A percentile compares a stretch with the other conserved stretches of the same genome.
Evolutionary conservation across 2,329 filamentous ascomycete genomes (phyloP).

Genomic region (Metarhizium anisopliae): DNA sequence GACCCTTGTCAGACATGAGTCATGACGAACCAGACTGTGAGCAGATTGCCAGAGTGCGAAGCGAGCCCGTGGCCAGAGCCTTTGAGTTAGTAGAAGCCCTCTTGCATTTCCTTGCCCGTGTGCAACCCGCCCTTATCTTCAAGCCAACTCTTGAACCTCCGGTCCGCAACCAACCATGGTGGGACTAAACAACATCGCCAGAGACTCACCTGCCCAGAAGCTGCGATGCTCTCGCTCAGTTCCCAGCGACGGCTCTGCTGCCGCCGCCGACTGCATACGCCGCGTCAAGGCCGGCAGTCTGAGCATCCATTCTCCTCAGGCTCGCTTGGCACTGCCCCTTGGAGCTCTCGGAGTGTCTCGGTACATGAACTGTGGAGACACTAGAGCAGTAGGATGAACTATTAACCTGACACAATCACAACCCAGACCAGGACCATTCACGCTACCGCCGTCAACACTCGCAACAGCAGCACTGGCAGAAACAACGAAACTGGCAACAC

Average conservation of each 20-base stretch:
- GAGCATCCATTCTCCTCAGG: background rate
- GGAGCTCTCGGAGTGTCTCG: background rate
- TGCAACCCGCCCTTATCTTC: no score
- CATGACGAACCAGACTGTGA: no score
- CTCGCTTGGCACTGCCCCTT: background rate
- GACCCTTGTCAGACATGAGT: no score
- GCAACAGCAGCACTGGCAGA: background rate
- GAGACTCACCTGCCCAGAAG: background rate
- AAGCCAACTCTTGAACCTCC: no score
- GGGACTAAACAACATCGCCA: background rate
- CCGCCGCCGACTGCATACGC: background rate
- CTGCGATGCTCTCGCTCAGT: background rate
- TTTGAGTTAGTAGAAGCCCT: no score
- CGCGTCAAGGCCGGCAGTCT: background rate
- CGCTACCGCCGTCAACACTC: background rate
- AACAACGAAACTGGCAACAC: no score
- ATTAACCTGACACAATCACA: background rate
- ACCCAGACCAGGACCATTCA: background rate
- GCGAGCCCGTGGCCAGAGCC: no score
- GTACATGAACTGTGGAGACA: background rate
- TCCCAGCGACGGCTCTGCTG: background rate
- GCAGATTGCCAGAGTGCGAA: no score
- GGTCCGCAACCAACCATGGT: no score
- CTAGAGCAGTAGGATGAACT: background rate
- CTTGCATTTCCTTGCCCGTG: no score